Evolutionary conservation across 2,329 filamentous ascomycete genomes (phyloP), one percentile per base, ranked within the genome.

Genomic region (Chaetomium sp.): DNA sequence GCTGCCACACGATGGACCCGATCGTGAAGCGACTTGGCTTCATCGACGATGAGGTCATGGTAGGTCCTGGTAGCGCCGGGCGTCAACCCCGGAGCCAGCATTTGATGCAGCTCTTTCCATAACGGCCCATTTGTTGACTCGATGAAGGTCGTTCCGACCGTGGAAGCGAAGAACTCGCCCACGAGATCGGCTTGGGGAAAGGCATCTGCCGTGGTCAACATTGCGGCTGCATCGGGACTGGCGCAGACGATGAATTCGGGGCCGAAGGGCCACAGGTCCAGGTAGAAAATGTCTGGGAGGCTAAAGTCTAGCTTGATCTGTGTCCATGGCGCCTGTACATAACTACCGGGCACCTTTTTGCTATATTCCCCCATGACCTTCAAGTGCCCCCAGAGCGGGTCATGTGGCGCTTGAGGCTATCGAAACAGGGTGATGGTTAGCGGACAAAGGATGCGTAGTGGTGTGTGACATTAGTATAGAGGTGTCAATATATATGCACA

Each of bases 241-340:
- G 25, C 6, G 50, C 50, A 53, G 25, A 53, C 25, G 50, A 53
- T n/a, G 50, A 53, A 53, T n/a, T 53, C 50, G 2, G 50, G 50
- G 23, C 50, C 25, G 27, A 29, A 29, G 25, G 50, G 50, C 50
- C 50, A 53, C 27, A 53, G 3, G 27, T 53, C 50, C 13, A 53
- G 13, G 25, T 53, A 29, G 50, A 53, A 53, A 12, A 53, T 16
- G 25, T 53, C 50, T 6, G 50, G 50, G 25, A 53, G 50, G 16
- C 31, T 31, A 27, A 53, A 53, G 27, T 53, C 50, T 9, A 19
- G 50, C 7, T 29, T 53, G 3, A 53, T 53, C 7, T 53, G 25
- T 29, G 50, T 53, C 50, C 50, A 53, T 5, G 13, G 25, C 16
- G 23, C 50, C 19, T 53, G 50, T 3, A 53, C 19, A 27, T 53